phyloP scores from a whole-genome alignment of 305 asterid species.

The Solanum hybrid region DNA sequence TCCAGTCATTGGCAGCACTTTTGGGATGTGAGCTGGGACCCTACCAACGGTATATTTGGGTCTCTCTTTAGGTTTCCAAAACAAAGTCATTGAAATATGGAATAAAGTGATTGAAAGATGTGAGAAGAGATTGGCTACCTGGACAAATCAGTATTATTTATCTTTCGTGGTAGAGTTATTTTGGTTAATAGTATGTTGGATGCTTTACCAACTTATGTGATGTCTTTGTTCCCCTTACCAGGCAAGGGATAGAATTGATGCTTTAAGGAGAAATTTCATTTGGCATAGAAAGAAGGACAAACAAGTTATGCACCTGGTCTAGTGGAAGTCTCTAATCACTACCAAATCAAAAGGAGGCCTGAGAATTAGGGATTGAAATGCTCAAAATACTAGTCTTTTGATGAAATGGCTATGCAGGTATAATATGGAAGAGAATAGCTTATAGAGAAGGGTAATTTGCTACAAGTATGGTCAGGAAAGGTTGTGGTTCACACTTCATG shows the following conservation, averaged over 20 bases:
- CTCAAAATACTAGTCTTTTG: neutral
- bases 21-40: neutral
- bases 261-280: neutral
- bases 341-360: neutral
- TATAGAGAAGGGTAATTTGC: neutral
- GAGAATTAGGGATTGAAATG: neutral
- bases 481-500: neutral
- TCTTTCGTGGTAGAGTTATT: neutral
- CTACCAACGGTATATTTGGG: neutral
- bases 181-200: neutral
- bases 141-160: neutral
- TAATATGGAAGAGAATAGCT: neutral
- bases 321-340: neutral
- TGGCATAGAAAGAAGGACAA: neutral
- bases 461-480: neutral
- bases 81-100: neutral
- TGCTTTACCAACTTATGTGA: neutral
- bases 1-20: neutral
- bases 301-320: neutral
- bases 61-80: neutral
- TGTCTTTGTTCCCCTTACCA: neutral
- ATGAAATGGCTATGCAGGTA: neutral
- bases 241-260: neutral
- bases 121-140: neutral
- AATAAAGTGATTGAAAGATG: neutral